Evolutionary conservation across 2,329 filamentous ascomycete species (phyloP).

Genomic region (Didymella lethalis): DNA sequence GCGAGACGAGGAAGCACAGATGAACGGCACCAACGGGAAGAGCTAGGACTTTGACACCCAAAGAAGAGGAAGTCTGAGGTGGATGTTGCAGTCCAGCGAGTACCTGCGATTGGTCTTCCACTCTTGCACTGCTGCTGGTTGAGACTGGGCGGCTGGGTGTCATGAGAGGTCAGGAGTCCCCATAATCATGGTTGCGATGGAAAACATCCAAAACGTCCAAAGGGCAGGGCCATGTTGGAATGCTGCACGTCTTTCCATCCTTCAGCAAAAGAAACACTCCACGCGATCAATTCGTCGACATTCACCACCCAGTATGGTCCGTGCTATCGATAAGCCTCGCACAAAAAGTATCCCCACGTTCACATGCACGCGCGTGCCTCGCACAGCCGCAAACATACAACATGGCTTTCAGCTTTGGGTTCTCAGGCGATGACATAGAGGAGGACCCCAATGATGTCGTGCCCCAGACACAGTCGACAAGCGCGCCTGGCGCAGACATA

Average conservation of each 20-base stretch:
- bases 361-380: constrained; percentile 10
- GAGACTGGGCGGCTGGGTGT: background rate
- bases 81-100: background rate
- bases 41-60: constrained; percentile 10
- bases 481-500: constrained; percentile 16
- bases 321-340: constrained; percentile 19
- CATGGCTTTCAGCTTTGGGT: constrained; percentile 64
- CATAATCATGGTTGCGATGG: background rate
- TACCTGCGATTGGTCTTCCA: background rate
- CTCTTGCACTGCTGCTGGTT: background rate
- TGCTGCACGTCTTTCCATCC: background rate
- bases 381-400: constrained; percentile 11
- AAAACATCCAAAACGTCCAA: background rate
- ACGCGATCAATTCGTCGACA: background rate
- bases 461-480: constrained; percentile 17
- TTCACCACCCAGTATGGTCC: constrained; percentile 14
- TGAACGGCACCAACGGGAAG: constrained; percentile 25
- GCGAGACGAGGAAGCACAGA: constrained; percentile 31
- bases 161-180: background rate
- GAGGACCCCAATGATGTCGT: constrained; percentile 52
- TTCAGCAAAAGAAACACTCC: background rate
- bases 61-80: background rate
- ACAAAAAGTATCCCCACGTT: constrained; percentile 24
- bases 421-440: constrained; percentile 67
- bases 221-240: background rate